Base-by-base conservation (phyloP, 805 yeast genomes). In the Kuraishia piskuri region DNA sequence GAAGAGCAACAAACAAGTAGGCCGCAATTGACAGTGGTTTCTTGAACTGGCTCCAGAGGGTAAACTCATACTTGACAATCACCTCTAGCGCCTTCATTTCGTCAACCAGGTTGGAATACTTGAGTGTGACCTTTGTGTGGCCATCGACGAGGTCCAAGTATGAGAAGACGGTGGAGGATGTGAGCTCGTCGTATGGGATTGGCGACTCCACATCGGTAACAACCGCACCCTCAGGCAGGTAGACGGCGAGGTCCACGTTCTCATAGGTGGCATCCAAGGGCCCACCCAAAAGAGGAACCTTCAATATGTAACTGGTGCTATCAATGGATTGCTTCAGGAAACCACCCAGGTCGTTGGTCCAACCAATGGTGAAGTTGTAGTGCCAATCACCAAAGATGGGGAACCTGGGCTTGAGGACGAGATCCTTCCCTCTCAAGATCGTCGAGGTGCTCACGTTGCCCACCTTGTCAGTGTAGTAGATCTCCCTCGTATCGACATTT, bases 301-400 rank as follows among this genome's bases (percentile, higher is more conserved):
- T 77, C 31, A 87, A 70, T 12, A 86, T 64, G 64, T 80, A 88
- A 55, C 79, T 83, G 19, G 69, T 70, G 10, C 72, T 71, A 21
- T 59, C 62, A 24, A 59, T 55, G 19, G 74, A 59, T 46, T 66
- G 61, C 59, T 70, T 82, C 52, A 88, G 73, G 59, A 77, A 84
- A 48, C 79, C 70, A 17, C 71, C 62, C 46, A 91, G 69, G 21
- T 75, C 71, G 58, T 82, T 79, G 50, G 84, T 80, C 96, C 96
- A 94, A n/a, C 98, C 98, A 60, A 92, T 69, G 22, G 98, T 94
- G 75, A 89, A 94, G 70, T 92, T 90, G 70, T 90, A 92, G 62
- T 84, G 78, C 99, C 99, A 94, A 47, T 91, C 95, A 50, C 99
- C 99, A 69, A 89, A 88, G 6, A 94, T 67, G n/a, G 99, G 99